Percentiles rank a stretch among this genome's conserved stretches.
Evolutionary conservation across 2,329 filamentous ascomycete genomes (phyloP).

Genomic region (Pestalotiopsis sp.): DNA sequence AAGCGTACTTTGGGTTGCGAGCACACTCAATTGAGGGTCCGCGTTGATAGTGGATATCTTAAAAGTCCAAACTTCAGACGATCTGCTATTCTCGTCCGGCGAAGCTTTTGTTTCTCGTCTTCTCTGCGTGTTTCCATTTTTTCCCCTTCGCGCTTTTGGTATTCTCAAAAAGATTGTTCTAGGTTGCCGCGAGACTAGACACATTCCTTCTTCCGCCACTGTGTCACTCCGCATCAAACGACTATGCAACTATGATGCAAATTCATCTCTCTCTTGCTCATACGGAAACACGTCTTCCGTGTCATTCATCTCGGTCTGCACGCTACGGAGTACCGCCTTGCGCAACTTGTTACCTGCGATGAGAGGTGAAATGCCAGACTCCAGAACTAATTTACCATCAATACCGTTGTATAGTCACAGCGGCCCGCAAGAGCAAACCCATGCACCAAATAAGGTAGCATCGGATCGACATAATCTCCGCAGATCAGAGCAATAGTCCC

Average conservation of each 20-base stretch:
- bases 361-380: neutral
- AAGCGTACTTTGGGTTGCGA: neutral
- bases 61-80: no score
- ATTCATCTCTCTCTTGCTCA: neutral
- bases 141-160: neutral
- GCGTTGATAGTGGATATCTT: no score
- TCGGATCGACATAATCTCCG: neutral
- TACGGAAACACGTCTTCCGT: conserved; percentile 5
- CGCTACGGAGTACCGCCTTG: neutral
- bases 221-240: neutral
- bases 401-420: no score
- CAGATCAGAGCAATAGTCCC: neutral
- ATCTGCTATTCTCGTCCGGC: no score
- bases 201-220: neutral
- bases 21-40: no score
- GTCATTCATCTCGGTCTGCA: neutral
- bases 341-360: neutral
- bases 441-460: neutral
- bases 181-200: neutral
- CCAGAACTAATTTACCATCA: neutral
- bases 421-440: neutral
- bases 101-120: no score
- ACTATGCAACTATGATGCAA: neutral
- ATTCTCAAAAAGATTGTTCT: neutral
- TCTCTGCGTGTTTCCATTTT: neutral